These are phyloP conservation scores for Reticulomyxa filosa DNA, from an alignment of 78 protist species.

Conservation along the genomic window DNA sequence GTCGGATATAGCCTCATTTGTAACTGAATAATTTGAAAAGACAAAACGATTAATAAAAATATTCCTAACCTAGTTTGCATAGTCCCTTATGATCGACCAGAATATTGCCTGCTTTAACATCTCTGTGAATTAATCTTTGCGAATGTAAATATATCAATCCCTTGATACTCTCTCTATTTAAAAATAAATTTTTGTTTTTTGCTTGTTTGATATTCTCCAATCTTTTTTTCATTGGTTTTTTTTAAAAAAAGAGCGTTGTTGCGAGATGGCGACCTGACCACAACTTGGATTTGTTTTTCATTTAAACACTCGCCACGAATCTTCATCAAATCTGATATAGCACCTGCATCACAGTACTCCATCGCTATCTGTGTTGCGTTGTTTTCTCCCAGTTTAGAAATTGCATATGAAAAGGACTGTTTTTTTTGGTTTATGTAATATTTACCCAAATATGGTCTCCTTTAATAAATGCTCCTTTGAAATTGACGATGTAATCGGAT, in stretches of 20 bases:
- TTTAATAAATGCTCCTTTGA: neutral
- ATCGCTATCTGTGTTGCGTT: neutral
- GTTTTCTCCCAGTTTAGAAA: neutral
- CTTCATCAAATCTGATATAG: conserved; percentile 5
- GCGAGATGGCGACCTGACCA: too few relatives aligned
- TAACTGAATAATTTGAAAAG: too few relatives aligned
- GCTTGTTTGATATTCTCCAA: too few relatives aligned
- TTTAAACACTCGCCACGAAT: neutral
- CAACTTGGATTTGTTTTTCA: conserved; percentile 1
- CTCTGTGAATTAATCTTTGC: conserved; percentile 4
- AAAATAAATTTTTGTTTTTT: too few relatives aligned
- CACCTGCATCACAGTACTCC: conserved; percentile 10
- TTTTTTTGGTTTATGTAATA: neutral
- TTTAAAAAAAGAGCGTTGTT: too few relatives aligned
- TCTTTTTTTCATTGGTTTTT: too few relatives aligned
- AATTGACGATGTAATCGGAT: neutral
- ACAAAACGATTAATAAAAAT: too few relatives aligned
- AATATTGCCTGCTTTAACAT: conserved; percentile 18
- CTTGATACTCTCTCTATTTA: neutral
- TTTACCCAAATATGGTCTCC: neutral
- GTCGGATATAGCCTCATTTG: too few relatives aligned
- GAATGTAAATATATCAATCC: conserved; percentile 9
- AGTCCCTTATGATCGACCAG: neutral
- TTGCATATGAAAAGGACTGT: neutral
- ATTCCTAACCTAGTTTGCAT: conserved; percentile 17